These are phyloP conservation scores for Stephania japonica DNA, from an alignment of 164 flowering plant species.

Conservation along the genomic window DNA sequence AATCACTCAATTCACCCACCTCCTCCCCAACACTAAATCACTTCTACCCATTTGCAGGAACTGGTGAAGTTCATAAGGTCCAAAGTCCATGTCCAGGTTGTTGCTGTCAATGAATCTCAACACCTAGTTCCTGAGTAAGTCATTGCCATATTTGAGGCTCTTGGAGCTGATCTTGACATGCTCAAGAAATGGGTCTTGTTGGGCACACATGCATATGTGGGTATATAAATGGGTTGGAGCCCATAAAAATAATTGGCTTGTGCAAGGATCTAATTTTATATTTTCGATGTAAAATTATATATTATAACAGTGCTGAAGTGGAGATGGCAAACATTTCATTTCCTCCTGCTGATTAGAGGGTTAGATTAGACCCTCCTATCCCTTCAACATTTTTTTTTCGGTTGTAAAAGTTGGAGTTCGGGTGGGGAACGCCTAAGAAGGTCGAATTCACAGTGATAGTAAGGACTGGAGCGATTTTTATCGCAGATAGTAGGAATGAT, in stretches of 20 bases:
- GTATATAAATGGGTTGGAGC: slow-evolving; percentile 25
- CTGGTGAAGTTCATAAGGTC: slow-evolving; percentile 20
- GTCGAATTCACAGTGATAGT: slow-evolving; percentile 22
- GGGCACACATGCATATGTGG: slow-evolving; percentile 22
- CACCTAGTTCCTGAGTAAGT: slow-evolving; percentile 24
- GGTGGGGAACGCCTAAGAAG: slow-evolving; percentile 38
- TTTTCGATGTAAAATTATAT: slow-evolving; percentile 18
- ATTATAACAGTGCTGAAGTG: background rate
- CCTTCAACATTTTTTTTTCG: slow-evolving; percentile 31
- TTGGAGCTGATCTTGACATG: background rate
- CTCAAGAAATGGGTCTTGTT: background rate
- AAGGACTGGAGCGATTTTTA: slow-evolving; percentile 13
- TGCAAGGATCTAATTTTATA: too few relatives aligned
- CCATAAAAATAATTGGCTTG: too few relatives aligned
- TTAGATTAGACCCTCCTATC: slow-evolving; percentile 16
- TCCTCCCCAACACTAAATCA: slow-evolving; percentile 27
- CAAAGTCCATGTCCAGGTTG: slow-evolving; percentile 13
- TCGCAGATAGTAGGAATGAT: slow-evolving; percentile 21
- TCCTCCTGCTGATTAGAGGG: slow-evolving; percentile 28
- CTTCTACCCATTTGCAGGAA: slow-evolving; percentile 28
- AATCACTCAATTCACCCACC: slow-evolving; percentile 16
- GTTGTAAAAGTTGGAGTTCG: slow-evolving; percentile 33
- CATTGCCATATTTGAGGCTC: background rate
- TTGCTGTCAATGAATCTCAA: slow-evolving; percentile 15
- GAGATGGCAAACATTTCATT: slow-evolving; percentile 15